These are phyloP conservation scores for Urtica urens DNA, from an alignment of 306 rosid genomes.

Conservation along the genomic window DNA sequence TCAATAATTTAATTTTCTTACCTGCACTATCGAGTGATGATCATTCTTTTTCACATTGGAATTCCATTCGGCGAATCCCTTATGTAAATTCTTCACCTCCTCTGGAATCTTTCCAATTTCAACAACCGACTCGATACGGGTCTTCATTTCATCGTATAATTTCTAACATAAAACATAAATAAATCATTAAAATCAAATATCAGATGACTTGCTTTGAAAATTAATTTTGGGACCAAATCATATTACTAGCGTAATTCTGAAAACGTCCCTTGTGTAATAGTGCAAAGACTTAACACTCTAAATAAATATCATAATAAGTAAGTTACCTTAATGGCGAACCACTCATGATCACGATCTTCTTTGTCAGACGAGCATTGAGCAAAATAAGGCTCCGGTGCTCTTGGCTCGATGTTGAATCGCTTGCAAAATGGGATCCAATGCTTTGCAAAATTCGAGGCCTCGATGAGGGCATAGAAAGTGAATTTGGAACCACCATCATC, in stretches of 20 bases:
- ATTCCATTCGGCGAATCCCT: slow-evolving; percentile 56
- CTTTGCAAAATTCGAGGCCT: slow-evolving; percentile 43
- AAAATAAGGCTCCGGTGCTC: slow-evolving; percentile 50
- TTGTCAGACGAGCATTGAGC: slow-evolving; percentile 9
- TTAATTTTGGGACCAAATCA: too few species aligned
- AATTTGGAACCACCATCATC: slow-evolving; percentile 60
- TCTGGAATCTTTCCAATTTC: slow-evolving; percentile 30
- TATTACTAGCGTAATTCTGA: too few species aligned
- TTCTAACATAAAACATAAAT: slow-evolving; percentile 21
- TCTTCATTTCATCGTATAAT: slow-evolving; percentile 56
- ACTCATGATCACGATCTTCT: slow-evolving; percentile 11
- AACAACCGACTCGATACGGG: slow-evolving; percentile 29
- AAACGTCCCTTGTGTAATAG: too few species aligned
- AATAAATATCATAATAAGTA: not conserved
- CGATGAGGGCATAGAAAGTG: slow-evolving; percentile 53
- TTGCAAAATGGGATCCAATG: slow-evolving; percentile 60
- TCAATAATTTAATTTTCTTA: not conserved
- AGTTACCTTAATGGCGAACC: slow-evolving; percentile 31
- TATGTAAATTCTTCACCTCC: slow-evolving; percentile 22
- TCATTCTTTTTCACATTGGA: slow-evolving; percentile 34
- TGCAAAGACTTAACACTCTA: not conserved
- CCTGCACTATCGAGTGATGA: slow-evolving; percentile 60
- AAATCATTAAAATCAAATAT: too few species aligned
- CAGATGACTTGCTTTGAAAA: too few species aligned
- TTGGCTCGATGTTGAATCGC: slow-evolving; percentile 39